These are phyloP conservation scores for Tolypocladium inflatum DNA, from an alignment of 2,329 filamentous ascomycete species.

Conservation along the genomic window DNA sequence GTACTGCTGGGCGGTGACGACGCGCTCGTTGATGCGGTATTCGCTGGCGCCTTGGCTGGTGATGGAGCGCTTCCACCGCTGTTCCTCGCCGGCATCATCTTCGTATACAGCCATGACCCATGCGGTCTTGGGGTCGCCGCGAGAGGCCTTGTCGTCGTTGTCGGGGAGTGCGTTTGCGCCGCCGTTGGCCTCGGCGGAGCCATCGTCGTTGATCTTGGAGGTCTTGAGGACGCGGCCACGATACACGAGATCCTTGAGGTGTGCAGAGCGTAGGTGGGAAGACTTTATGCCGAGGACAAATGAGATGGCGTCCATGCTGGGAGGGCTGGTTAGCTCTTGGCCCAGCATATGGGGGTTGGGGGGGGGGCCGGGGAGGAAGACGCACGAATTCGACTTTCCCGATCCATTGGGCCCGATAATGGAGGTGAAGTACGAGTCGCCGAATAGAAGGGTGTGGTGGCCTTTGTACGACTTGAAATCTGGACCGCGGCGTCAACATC, in stretches of 20 bases:
- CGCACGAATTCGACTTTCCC: slow-evolving; percentile 94
- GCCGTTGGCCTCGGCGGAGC: slow-evolving; percentile 58
- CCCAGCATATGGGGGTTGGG: not conserved
- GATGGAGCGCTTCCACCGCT: slow-evolving; percentile 92
- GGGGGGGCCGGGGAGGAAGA: slow-evolving; percentile 9
- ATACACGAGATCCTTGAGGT: slow-evolving; percentile 91
- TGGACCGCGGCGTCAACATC: slow-evolving; percentile 23
- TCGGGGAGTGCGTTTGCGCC: slow-evolving; percentile 52
- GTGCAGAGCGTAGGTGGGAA: slow-evolving; percentile 88
- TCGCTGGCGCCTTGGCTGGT: slow-evolving; percentile 83
- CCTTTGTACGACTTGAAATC: slow-evolving; percentile 99
- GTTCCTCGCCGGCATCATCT: slow-evolving; percentile 90
- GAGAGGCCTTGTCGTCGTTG: slow-evolving; percentile 55
- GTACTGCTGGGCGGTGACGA: slow-evolving; percentile 84
- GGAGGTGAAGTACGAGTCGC: slow-evolving; percentile 97
- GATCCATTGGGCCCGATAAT: slow-evolving; percentile 99
- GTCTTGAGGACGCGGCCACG: slow-evolving; percentile 88
- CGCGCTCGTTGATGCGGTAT: slow-evolving; percentile 90
- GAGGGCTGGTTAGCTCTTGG: slow-evolving; percentile 4
- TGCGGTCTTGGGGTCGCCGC: slow-evolving; percentile 80
- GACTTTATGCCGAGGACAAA: slow-evolving; percentile 98
- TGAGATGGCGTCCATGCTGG: slow-evolving; percentile 96
- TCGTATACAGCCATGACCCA: slow-evolving; percentile 99
- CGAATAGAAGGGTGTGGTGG: slow-evolving; percentile 87
- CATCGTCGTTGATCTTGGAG: slow-evolving; percentile 85